Percentiles rank a stretch among this genome's conserved stretches.
Conservation (phyloP, 345 rosid genomes). For the Tarenaya hassleriana region DNA sequence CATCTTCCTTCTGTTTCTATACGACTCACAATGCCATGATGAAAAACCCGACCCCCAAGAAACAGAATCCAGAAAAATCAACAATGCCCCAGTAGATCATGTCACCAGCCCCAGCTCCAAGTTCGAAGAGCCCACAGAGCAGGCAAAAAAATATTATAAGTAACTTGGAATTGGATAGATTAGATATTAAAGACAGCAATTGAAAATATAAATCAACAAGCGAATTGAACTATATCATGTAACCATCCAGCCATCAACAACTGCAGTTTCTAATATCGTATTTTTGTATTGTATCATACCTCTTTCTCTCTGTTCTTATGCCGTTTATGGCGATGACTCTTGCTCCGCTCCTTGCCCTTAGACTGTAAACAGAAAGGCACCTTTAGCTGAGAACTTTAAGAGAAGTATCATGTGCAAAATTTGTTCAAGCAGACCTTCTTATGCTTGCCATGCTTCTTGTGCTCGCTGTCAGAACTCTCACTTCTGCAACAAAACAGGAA, state of each 20-base stretch:
- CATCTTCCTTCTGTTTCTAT: constrained; percentile 68
- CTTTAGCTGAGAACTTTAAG: constrained; percentile 9
- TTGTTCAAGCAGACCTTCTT: constrained; percentile 70
- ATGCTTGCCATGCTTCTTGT: constrained; percentile 64
- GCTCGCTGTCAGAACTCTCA: constrained; percentile 55
- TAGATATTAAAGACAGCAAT: too few species aligned
- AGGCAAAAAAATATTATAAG: constrained; percentile 68
- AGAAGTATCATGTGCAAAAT: not conserved
- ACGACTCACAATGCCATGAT: constrained; percentile 85
- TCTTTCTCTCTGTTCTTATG: constrained; percentile 63
- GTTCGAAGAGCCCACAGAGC: constrained; percentile 81
- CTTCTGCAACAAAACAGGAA: constrained; percentile 31
- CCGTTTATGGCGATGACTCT: constrained; percentile 63
- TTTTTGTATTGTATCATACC: too few species aligned
- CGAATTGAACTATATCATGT: not conserved
- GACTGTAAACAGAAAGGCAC: constrained; percentile 30
- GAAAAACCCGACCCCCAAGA: constrained; percentile 38
- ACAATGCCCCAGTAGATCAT: constrained; percentile 51
- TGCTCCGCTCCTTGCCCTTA: constrained; percentile 68
- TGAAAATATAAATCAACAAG: too few species aligned
- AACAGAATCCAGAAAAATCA: constrained; percentile 57
- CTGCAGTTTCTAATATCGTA: too few species aligned
- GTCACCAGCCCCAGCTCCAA: constrained; percentile 97
- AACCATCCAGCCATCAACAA: not conserved
- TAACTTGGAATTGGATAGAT: constrained; percentile 33